A percentile compares a stretch with the other conserved stretches of the same genome.
Conservation (phyloP, 306 rosid genomes). For the Acmispon strigosus region DNA sequence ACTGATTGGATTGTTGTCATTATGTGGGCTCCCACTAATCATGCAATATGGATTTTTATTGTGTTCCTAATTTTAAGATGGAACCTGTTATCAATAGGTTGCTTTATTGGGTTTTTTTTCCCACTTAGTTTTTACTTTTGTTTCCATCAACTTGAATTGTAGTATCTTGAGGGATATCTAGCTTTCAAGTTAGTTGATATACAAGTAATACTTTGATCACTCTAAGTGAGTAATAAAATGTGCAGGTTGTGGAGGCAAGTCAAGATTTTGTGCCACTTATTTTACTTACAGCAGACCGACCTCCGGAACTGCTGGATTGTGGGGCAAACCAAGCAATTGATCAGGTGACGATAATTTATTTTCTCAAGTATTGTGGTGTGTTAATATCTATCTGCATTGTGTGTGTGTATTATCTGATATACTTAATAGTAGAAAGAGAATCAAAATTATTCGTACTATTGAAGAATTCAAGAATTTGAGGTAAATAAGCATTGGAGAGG, state of each 20-base stretch:
- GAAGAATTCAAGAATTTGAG: too few relatives aligned
- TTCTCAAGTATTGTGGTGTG: not conserved
- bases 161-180: constrained; percentile 9
- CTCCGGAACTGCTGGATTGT: constrained; percentile 71
- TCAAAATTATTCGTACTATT: too few relatives aligned
- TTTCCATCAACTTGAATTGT: constrained; percentile 9
- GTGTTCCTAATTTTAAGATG: not conserved
- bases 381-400: not conserved
- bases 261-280: constrained; percentile 89
- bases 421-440: too few relatives aligned
- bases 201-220: constrained; percentile 9
- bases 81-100: not conserved
- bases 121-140: not conserved
- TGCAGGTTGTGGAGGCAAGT: constrained; percentile 93
- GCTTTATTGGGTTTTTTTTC: not conserved
- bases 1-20: not conserved
- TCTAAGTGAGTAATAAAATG: not conserved
- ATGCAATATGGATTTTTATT: not conserved
- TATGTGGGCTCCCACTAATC: not conserved
- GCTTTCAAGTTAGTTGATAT: not conserved
- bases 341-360: constrained; percentile 48
- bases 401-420: not conserved
- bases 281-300: constrained; percentile 95
- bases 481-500: too few relatives aligned
- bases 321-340: constrained; percentile 93